Evolutionary conservation across 768 basidiomycete genomes (phyloP).

Genomic region (Trametes sanguinea): DNA sequence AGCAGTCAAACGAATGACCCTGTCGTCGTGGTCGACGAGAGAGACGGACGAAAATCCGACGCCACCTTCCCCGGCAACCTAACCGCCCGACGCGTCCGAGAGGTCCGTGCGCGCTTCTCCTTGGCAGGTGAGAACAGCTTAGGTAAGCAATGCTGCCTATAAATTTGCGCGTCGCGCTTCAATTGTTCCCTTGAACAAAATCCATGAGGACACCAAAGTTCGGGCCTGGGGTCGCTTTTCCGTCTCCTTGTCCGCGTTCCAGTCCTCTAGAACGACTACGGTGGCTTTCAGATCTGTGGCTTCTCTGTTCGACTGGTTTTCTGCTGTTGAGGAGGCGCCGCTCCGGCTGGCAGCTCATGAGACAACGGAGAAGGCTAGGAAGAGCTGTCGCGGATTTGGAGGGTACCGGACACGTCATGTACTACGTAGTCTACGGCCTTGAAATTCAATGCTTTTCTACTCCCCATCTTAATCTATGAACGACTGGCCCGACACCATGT

Average conservation of each 20-base stretch:
- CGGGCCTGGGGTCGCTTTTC: slow-evolving; percentile 81
- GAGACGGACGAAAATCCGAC: background rate
- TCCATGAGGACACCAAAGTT: slow-evolving; percentile 87
- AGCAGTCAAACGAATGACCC: background rate
- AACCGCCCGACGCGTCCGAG: slow-evolving; percentile 1
- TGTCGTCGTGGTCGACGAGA: background rate
- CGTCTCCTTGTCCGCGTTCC: slow-evolving; percentile 95
- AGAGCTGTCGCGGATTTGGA: slow-evolving; percentile 34
- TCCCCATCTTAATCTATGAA: too few species aligned
- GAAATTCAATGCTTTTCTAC: too few species aligned
- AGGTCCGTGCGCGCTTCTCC: slow-evolving; percentile 7
- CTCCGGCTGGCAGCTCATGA: slow-evolving; percentile 75
- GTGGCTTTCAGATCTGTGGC: slow-evolving; percentile 28
- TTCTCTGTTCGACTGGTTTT: slow-evolving; percentile 48
- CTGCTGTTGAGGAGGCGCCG: slow-evolving; percentile 61
- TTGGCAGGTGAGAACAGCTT: slow-evolving; percentile 42
- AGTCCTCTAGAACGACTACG: slow-evolving; percentile 73
- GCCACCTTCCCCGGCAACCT: slow-evolving; percentile 4
- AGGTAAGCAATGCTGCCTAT: slow-evolving; percentile 41
- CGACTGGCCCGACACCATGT: too few species aligned
- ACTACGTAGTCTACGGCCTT: too few species aligned
- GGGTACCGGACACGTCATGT: slow-evolving; percentile 38
- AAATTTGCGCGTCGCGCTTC: slow-evolving; percentile 26
- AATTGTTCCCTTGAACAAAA: slow-evolving; percentile 63
- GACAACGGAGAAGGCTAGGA: slow-evolving; percentile 38